Base-by-base conservation (phyloP, 1,139 yeast species). In the Geotrichum cucujoidarum region DNA sequence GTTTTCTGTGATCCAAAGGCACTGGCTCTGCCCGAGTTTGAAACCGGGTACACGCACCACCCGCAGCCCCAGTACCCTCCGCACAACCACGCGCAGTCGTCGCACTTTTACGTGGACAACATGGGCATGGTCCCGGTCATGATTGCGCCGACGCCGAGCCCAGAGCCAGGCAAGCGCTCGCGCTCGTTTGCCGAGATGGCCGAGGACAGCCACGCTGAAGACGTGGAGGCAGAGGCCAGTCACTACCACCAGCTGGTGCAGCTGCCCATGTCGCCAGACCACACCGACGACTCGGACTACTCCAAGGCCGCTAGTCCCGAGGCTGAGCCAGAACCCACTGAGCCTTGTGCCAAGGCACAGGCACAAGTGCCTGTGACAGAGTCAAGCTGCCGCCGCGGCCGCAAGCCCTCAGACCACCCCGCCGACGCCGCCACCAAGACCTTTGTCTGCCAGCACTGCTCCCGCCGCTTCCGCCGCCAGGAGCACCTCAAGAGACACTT, bases 401-500 rank as follows among this genome's bases (percentile, higher is more conserved):
- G 69, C 48, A 61, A 63, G 50, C 63, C 66, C 3, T 44, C 58
- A 11, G 56, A 43, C 3, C 66, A 63, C 44, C 38, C 38, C 14
- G 30, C 20, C 20, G 40, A 42, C 24, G 29, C 53, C 10, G 29
- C 53, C 10, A 44, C 55, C 39, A 63, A 63, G 53, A 54, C 60
- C 18, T 65, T 65, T 53, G 62, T 61, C 32, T 65, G 69, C 49
- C 57, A 58, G 36, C 59, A 63, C 44, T 65, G 69, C 55, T 53
- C 55, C 46, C 60, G 69, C 29, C 57, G 61, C 49, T 85, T 85
- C 68, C 79, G 81, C 60, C 76, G 94, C 56, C 88, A 82, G 62
- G 95, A 85, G 61, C 95, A 85, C 64, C 68, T 85, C 57, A 83
- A 82, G 62, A 74, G 95, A 52, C 95, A 84, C 61, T 78, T 81